Evolutionary conservation across 306 rosid species (phyloP), one percentile per base, ranked within the genome.

Genomic region (Rubus parviflorus): DNA sequence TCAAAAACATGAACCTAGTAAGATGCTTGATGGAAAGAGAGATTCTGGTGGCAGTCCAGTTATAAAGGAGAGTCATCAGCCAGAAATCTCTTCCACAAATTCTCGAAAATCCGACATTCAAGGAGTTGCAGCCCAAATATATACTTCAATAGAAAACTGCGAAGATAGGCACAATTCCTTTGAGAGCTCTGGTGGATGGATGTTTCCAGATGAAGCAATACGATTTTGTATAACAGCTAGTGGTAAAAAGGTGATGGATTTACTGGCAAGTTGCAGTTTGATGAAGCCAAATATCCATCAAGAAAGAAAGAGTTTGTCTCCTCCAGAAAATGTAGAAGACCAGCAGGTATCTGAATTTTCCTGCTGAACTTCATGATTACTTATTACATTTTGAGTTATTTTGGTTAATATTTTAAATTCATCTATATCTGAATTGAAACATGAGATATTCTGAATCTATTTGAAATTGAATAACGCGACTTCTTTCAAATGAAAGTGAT

Each of bases 111-210:
- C 46, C 7, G 47, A 66, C 75, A 61, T 41, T 58, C 77, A 80
- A 78, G 81, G 46, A 77, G 80, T 73, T 77, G 72, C 87, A 51
- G 72, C 73, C 43, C 73, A 77, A 77, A 49, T 79, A 12, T 57
- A 40, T 71, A 79, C 71, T 73, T 63, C 87, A 79, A 37, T 46
- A 58, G 75, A 23, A 14, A 70, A 67, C 49, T 56, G 30, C 5
- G 76, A 78, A 57, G 74, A 78, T 65, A 82, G 70, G 72, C 73
- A 48, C 43, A 51, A 53, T 68, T 42, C 75, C n/a, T 68, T 68
- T 81, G 85, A 78, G 75, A 73, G 80, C 60, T 90, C 88, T 65
- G 82, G 86, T 61, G 81, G 74, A 9, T 86, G 96, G 94, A 82
- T 85, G 75, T 81, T 87, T 74, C 92, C 89, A 54, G 87, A 84